A percentile compares a stretch with the other conserved stretches of the same genome.
phyloP scores from a whole-genome alignment of 805 yeast genomes.

The Starmera quercuum region DNA sequence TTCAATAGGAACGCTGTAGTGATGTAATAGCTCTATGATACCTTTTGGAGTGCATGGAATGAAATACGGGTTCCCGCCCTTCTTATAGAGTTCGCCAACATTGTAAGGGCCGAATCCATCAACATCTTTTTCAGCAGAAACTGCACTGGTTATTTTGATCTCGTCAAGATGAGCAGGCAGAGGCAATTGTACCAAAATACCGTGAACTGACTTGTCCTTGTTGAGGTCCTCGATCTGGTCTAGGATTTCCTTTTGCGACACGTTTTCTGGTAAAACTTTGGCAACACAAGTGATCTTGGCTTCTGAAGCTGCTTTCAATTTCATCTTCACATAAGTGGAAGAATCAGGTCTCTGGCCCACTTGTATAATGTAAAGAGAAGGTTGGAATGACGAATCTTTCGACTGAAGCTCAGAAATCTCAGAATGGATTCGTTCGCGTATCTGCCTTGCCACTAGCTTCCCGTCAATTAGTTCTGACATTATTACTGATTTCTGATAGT shows the following conservation, averaged over 20 bases:
- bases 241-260: slow-evolving; percentile 53
- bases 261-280: slow-evolving; percentile 54
- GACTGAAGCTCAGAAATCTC: slow-evolving; percentile 41
- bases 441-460: slow-evolving; percentile 42
- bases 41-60: slow-evolving; percentile 97
- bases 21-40: slow-evolving; percentile 68
- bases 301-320: slow-evolving; percentile 81
- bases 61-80: slow-evolving; percentile 76
- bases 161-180: slow-evolving; percentile 78
- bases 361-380: slow-evolving; percentile 77
- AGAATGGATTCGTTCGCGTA: slow-evolving; percentile 43
- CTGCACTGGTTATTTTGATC: slow-evolving; percentile 71
- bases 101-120: slow-evolving; percentile 91
- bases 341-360: slow-evolving; percentile 90
- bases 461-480: slow-evolving; percentile 46
- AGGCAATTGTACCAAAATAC: slow-evolving; percentile 86
- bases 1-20: slow-evolving; percentile 55
- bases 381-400: slow-evolving; percentile 47
- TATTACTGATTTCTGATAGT: too few species aligned
- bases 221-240: slow-evolving; percentile 57
- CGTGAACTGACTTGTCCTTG: slow-evolving; percentile 71
- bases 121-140: slow-evolving; percentile 79
- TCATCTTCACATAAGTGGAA: slow-evolving; percentile 84
- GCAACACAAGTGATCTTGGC: slow-evolving; percentile 69
- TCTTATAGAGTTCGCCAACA: slow-evolving; percentile 84